Evolutionary conservation across 208 protist genomes (phyloP), one percentile per base, ranked within the genome.

Genomic region (Acanthamoeba healyi): DNA sequence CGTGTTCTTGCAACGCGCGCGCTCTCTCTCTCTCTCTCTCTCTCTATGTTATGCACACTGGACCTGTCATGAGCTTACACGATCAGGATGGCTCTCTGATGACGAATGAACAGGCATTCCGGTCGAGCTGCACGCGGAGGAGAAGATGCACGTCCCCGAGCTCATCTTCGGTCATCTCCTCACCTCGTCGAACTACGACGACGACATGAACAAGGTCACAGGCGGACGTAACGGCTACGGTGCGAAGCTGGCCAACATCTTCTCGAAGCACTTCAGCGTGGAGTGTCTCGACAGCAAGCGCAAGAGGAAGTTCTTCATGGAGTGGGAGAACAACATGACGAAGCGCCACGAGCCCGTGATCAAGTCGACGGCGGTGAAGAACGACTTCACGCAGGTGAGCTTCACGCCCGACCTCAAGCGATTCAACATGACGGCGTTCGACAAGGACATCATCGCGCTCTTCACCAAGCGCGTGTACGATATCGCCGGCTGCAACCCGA

Each of bases 221-320:
- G 98, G 98, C 34, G 98, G 98, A 6, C 95, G 98, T 44, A 99
- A 99, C 95, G 98, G 99, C 32, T 99, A 99, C 95, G 99, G 99
- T 94, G 99, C 99, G 14, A 99, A 99, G 96, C 97, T 99, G 46
- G 99, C 99, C 38, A 99, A 99, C 96, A 99, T 99, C 32, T 99
- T 99, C 96, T 99, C 99, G 12, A 99, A 92, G 10, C 94, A 98
- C 56, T 99, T 99, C 90, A 97, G 98, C 63, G 97, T 99, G 15
- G 99, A 99, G 96, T 99, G 99, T 19, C 97, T 98, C 40, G 99
- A 99, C 95, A 95, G 96, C 26, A 92, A 63, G 29, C 32, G 38
- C 22, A 56, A 56, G 32, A 94, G 96, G 49, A 40, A 94, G 0
- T 98, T 97, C 67, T 95, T 51, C 49, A 94, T 94, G 77, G 92